phyloP scores from a whole-genome alignment of 176 grass and related monocot species.

The Pontederia crassipes region DNA sequence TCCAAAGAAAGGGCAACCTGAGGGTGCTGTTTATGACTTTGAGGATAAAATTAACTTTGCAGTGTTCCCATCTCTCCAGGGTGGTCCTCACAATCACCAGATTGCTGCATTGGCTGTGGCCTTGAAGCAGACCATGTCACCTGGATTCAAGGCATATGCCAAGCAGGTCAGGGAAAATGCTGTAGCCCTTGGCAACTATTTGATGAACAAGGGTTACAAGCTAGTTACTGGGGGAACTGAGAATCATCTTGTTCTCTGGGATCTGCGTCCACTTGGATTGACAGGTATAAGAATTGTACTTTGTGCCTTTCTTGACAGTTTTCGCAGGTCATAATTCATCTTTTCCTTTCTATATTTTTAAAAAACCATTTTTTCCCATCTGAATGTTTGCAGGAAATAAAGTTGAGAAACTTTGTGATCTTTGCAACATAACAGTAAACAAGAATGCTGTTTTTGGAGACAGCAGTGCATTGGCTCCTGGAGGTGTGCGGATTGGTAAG shows the following conservation, averaged over 20 bases:
- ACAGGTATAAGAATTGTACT: constrained; percentile 44
- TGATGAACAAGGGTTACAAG: constrained; percentile 96
- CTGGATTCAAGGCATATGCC: constrained; percentile 84
- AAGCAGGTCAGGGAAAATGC: constrained; percentile 90
- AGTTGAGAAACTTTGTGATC: constrained; percentile 89
- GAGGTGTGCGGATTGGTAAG: constrained; percentile 91
- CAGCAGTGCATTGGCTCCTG: constrained; percentile 85
- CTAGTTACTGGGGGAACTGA: constrained; percentile 90
- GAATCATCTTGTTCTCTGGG: constrained; percentile 96
- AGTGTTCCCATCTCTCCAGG: constrained; percentile 87
- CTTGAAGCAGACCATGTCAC: constrained; percentile 55
- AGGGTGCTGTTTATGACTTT: constrained; percentile 68
- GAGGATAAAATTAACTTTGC: constrained; percentile 89
- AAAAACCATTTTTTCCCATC: background rate
- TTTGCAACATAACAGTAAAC: constrained; percentile 85
- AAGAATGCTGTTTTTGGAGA: constrained; percentile 98
- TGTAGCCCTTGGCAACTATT: constrained; percentile 70
- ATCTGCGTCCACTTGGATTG: constrained; percentile 91
- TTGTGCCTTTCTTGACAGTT: background rate
- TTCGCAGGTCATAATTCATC: constrained; percentile 1
- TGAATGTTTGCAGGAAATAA: constrained; percentile 57
- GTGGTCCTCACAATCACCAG: constrained; percentile 94
- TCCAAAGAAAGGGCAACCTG: constrained; percentile 83
- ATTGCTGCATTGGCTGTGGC: constrained; percentile 84
- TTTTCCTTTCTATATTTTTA: background rate